A percentile compares a stretch with the other conserved stretches of the same genome.
phyloP scores from a whole-genome alignment of 345 rosid species.

The Eucalyptus cladocalyx region DNA sequence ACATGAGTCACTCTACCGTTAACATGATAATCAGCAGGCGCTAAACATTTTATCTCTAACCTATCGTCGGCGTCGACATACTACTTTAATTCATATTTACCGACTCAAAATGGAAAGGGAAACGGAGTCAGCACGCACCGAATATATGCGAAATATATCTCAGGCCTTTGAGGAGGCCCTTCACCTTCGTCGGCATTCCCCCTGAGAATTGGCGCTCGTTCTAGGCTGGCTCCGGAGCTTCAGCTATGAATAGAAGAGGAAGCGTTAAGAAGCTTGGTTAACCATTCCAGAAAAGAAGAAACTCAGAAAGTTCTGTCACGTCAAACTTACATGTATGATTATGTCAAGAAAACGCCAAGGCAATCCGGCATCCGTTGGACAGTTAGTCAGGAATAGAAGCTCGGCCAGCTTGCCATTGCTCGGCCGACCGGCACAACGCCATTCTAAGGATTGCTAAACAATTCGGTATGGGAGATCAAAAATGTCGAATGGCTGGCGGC shows the following conservation, averaged over 20 bases:
- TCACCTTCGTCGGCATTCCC: conserved; percentile 7
- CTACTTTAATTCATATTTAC: neutral
- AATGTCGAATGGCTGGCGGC: neutral
- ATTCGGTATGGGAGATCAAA: neutral
- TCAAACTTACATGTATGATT: neutral
- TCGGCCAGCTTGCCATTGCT: neutral
- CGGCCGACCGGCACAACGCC: neutral
- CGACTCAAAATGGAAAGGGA: neutral
- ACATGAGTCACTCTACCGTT: neutral
- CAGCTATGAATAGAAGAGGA: neutral
- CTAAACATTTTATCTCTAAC: neutral
- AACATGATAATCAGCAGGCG: neutral
- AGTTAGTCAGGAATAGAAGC: neutral
- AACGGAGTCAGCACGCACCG: conserved; percentile 11
- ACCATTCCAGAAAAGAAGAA: neutral
- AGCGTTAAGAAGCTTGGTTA: neutral
- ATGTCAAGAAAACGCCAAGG: neutral
- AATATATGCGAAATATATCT: conserved; percentile 40
- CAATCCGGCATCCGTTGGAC: neutral
- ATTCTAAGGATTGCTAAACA: neutral
- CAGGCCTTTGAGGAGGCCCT: conserved; percentile 48
- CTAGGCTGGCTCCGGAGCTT: neutral
- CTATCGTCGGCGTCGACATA: neutral
- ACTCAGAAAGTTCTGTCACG: neutral
- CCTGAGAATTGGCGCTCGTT: neutral